These are phyloP conservation scores for Aquilaria malaccensis DNA, from an alignment of 345 rosid genomes.

Conservation along the genomic window DNA sequence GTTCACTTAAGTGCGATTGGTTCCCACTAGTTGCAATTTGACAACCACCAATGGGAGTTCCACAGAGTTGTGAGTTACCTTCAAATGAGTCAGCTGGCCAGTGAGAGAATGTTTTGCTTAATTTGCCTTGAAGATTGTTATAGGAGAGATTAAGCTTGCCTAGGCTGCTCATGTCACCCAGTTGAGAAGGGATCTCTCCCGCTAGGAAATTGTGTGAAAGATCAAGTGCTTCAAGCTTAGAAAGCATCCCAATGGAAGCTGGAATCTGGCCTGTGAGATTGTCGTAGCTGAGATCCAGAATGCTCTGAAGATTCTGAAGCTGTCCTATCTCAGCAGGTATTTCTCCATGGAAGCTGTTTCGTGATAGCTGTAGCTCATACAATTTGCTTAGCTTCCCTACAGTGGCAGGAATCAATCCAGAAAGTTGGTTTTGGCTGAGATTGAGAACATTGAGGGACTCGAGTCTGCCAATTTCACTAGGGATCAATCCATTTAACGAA, in stretches of 20 bases:
- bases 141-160: slow-evolving; percentile 72
- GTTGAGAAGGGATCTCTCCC: slow-evolving; percentile 60
- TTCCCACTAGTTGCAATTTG: slow-evolving; percentile 16
- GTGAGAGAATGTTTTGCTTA: slow-evolving; percentile 57
- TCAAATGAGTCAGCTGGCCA: slow-evolving; percentile 75
- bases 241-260: slow-evolving; percentile 49
- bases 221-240: slow-evolving; percentile 75
- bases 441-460: slow-evolving; percentile 58
- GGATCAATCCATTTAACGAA: slow-evolving; percentile 54
- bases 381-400: slow-evolving; percentile 68
- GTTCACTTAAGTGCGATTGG: slow-evolving; percentile 37
- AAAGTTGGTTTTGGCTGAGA: slow-evolving; percentile 49
- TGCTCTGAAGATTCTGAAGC: slow-evolving; percentile 69
- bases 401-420: slow-evolving; percentile 58
- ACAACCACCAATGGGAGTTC: slow-evolving; percentile 61
- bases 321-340: slow-evolving; percentile 72
- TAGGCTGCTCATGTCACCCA: slow-evolving; percentile 70
- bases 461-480: slow-evolving; percentile 50
- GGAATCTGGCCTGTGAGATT: slow-evolving; percentile 67
- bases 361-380: slow-evolving; percentile 63
- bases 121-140: slow-evolving; percentile 64
- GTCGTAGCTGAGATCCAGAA: slow-evolving; percentile 72
- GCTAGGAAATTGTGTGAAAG: slow-evolving; percentile 68
- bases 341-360: slow-evolving; percentile 58
- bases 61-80: slow-evolving; percentile 72